These are phyloP conservation scores for Xylariaceae sp. DNA, from an alignment of 2,329 filamentous ascomycete genomes.

Conservation along the genomic window DNA sequence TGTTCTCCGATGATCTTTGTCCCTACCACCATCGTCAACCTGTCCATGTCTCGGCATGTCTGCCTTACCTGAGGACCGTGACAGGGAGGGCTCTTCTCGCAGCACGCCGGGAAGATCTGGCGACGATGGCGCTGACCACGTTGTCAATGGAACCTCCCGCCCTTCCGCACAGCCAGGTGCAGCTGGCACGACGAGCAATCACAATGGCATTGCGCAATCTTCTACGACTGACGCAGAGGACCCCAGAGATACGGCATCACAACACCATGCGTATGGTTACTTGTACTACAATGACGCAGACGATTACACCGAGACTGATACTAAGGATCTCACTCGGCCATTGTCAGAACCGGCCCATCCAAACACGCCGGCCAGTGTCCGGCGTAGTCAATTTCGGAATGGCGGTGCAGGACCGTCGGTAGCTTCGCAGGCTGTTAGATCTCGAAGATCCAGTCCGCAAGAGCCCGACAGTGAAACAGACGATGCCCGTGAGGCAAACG, in stretches of 20 bases:
- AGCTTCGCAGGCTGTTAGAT: background rate
- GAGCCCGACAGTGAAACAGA: too few species aligned
- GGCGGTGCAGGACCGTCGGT: too few species aligned
- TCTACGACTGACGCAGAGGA: background rate
- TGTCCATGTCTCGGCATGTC: constrained; percentile 19
- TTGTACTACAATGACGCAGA: background rate
- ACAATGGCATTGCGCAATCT: background rate
- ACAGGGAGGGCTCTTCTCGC: background rate
- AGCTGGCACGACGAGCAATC: background rate
- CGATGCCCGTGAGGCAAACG: background rate
- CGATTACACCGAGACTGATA: constrained; percentile 3
- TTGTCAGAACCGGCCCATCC: background rate
- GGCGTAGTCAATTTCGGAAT: too few species aligned
- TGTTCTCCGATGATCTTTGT: constrained; percentile 11
- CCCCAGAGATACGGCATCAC: background rate
- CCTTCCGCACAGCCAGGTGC: background rate
- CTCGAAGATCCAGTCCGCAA: background rate
- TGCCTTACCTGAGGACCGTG: constrained; percentile 3
- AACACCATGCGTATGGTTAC: background rate
- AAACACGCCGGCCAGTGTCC: background rate
- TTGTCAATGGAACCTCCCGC: background rate
- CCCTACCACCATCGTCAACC: background rate
- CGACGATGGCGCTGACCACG: background rate
- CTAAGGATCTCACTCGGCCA: constrained; percentile 8
- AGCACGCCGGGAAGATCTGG: background rate